A percentile compares a stretch with the other conserved stretches of the same genome.
phyloP scores from a whole-genome alignment of 2,329 filamentous ascomycete genomes.

The Ophiognomonia clavigignenti-juglandacearum region DNA sequence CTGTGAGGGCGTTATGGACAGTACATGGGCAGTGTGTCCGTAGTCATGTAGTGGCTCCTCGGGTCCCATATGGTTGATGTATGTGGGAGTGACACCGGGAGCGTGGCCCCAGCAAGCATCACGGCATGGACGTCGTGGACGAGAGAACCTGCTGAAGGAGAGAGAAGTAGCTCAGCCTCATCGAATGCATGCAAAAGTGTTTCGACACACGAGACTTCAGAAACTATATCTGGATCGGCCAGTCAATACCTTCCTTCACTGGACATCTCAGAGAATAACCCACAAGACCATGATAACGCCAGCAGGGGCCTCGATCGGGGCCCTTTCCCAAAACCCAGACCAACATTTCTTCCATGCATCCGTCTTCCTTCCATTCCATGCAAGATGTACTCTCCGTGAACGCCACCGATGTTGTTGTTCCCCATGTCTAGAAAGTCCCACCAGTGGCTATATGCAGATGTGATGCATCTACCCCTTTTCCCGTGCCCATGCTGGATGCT shows the following conservation, averaged over 20 bases:
- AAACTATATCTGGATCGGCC: not conserved
- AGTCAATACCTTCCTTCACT: too few species aligned
- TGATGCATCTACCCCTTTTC: slow-evolving; percentile 9
- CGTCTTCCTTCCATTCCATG: slow-evolving; percentile 9
- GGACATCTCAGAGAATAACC: not conserved
- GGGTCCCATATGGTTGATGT: not conserved
- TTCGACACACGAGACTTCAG: not conserved
- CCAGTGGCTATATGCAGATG: slow-evolving; percentile 5
- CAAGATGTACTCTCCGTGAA: slow-evolving; percentile 4
- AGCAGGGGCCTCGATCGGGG: not conserved
- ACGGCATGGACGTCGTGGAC: not conserved
- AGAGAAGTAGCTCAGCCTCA: not conserved
- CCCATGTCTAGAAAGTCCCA: not conserved
- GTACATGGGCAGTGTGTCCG: slow-evolving; percentile 4
- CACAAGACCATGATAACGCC: not conserved
- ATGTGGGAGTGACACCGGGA: not conserved
- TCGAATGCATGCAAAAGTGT: not conserved
- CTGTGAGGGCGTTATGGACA: not conserved
- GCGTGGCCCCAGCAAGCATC: not conserved
- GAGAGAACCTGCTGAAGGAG: not conserved
- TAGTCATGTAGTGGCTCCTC: not conserved
- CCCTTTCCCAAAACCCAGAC: not conserved
- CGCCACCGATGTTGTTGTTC: slow-evolving; percentile 6
- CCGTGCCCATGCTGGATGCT: slow-evolving; percentile 13
- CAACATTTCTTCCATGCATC: not conserved